Percentiles rank a stretch among this genome's conserved stretches.
phyloP scores from a whole-genome alignment of 148 eudicot genomes.

The Rhododendron griersonianum region DNA sequence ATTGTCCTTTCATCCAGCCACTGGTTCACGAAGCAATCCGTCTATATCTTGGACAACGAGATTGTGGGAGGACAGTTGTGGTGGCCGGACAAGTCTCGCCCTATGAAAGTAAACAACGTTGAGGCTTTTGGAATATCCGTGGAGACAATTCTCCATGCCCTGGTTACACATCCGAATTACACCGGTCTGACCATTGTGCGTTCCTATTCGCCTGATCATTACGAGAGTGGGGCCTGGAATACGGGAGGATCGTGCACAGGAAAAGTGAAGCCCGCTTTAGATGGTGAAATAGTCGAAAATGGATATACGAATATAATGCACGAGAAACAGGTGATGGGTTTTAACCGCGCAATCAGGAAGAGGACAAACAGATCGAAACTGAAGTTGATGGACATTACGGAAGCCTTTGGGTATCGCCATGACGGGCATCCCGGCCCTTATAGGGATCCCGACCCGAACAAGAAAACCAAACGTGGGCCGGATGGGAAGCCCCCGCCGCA shows the following conservation, averaged over 20 bases:
- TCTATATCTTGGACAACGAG: no score
- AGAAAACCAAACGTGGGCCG: conserved; percentile 64
- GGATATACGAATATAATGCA: conserved; percentile 80
- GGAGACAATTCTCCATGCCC: conserved; percentile 63
- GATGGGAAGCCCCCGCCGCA: conserved; percentile 89
- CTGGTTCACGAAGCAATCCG: no score
- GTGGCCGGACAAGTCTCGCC: conserved; percentile 51
- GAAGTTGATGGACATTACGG: conserved; percentile 80
- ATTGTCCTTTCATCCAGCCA: conserved; percentile 36
- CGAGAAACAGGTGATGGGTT: conserved; percentile 73
- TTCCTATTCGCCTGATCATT: conserved; percentile 86
- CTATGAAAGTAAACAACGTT: conserved; percentile 48
- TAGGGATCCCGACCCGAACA: conserved; percentile 58
- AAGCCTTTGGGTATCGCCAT: conserved; percentile 63
- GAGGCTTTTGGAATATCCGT: conserved; percentile 87
- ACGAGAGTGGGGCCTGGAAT: conserved; percentile 93
- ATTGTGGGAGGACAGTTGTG: conserved; percentile 42
- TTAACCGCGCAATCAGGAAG: conserved; percentile 43
- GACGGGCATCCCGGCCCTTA: conserved; percentile 95
- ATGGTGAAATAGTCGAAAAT: conserved; percentile 55
- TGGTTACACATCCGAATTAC: conserved; percentile 61
- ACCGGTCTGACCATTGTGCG: conserved; percentile 73
- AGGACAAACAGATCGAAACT: conserved; percentile 49
- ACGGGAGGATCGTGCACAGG: conserved; percentile 93
- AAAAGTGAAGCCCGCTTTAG: conserved; percentile 47